A percentile compares a stretch with the other conserved stretches of the same genome.
phyloP scores from a whole-genome alignment of 805 yeast genomes.

The Hanseniaspora occidentalis region DNA sequence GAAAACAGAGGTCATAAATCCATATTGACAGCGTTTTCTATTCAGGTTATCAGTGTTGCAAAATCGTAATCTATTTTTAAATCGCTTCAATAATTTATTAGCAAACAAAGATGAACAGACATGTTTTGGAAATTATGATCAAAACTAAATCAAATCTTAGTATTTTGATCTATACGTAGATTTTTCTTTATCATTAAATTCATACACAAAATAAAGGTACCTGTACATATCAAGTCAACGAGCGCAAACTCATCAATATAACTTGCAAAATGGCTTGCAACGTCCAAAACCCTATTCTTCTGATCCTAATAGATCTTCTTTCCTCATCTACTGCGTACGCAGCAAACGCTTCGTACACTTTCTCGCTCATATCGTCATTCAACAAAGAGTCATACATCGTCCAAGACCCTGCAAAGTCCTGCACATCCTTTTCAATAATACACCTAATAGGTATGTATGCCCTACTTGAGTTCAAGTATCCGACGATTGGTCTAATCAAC shows the following conservation, averaged over 20 bases:
- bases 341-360: slow-evolving; percentile 84
- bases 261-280: slow-evolving; percentile 73
- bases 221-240: slow-evolving; percentile 39
- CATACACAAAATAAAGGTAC: neutral
- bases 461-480: slow-evolving; percentile 80
- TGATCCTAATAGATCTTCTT: slow-evolving; percentile 54
- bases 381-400: slow-evolving; percentile 81
- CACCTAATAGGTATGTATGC: slow-evolving; percentile 72
- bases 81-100: too few species aligned
- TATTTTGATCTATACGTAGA: neutral
- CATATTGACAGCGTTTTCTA: too few species aligned
- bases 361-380: slow-evolving; percentile 84
- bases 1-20: too few species aligned
- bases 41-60: too few species aligned
- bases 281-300: slow-evolving; percentile 88
- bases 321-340: slow-evolving; percentile 83
- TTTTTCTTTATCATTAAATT: neutral
- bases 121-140: too few species aligned
- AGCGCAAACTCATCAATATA: slow-evolving; percentile 71
- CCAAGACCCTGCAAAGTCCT: slow-evolving; percentile 94
- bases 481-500: slow-evolving; percentile 85
- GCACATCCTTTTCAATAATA: slow-evolving; percentile 61
- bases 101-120: too few species aligned
- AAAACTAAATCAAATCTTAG: too few species aligned
- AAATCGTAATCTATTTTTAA: too few species aligned